Percentiles rank a stretch among this genome's conserved stretches.
Conservation (phyloP, 192 early-diverging fungal genomes). For the Geranomyces variabilis region DNA sequence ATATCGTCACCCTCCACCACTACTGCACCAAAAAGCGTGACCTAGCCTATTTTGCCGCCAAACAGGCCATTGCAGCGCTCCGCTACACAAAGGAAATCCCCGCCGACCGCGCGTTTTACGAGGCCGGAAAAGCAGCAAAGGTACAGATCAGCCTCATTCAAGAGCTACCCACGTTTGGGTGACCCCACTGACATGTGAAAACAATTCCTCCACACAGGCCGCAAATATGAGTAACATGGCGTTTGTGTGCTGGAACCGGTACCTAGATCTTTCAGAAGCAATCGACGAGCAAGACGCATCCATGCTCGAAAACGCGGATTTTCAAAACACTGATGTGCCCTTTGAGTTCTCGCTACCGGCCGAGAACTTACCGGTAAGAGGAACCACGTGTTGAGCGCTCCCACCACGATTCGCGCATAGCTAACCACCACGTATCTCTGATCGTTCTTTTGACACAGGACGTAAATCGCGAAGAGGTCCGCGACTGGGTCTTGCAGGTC, state of each 20-base stretch:
- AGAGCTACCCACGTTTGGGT: neutral
- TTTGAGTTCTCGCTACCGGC: conserved; percentile 56
- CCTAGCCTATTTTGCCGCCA: conserved; percentile 57
- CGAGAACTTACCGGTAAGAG: conserved; percentile 49
- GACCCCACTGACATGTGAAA: conserved; percentile 20
- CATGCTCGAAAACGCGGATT: conserved; percentile 59
- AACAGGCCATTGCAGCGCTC: conserved; percentile 54
- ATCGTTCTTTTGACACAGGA: conserved; percentile 36
- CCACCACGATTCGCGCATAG: too few relatives aligned
- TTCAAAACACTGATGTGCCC: conserved; percentile 63
- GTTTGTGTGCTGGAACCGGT: conserved; percentile 69
- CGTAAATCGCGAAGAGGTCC: conserved; percentile 57
- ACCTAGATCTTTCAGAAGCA: conserved; percentile 60
- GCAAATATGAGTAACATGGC: conserved; percentile 65
- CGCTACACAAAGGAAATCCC: conserved; percentile 60
- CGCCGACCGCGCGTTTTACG: conserved; percentile 57
- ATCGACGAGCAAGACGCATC: conserved; percentile 64
- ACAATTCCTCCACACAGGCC: conserved; percentile 37
- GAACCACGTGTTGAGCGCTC: neutral
- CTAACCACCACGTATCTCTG: neutral
- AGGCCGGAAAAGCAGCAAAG: conserved; percentile 60
- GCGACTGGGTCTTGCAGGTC: conserved; percentile 69
- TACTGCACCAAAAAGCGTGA: conserved; percentile 58
- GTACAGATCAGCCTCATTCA: too few relatives aligned
- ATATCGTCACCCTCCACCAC: conserved; percentile 52